Conservation (phyloP, 176 grass and related monocot species). For the barley (Hordeum vulgare) region DNA sequence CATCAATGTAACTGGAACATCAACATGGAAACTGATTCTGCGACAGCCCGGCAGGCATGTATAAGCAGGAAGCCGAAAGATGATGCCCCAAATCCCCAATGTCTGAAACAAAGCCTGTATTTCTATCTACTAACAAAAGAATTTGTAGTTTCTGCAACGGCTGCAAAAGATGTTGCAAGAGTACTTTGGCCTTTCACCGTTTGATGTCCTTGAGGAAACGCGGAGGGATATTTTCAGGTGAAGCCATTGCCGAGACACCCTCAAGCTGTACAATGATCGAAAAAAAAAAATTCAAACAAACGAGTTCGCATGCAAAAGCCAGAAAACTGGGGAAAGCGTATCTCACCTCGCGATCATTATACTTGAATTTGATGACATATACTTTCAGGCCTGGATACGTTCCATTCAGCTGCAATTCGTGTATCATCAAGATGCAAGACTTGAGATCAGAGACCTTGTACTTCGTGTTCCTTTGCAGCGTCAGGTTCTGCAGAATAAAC, state of each 20-base stretch:
- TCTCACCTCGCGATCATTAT: neutral
- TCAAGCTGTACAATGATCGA: conserved; percentile 21
- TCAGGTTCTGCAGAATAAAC: conserved; percentile 30
- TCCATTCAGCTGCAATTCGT: conserved; percentile 27
- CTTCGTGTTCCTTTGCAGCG: conserved; percentile 22
- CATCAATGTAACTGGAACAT: neutral
- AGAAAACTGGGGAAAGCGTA: neutral
- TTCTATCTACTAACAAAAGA: neutral
- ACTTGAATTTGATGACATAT: conserved; percentile 12
- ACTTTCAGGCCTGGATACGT: neutral
- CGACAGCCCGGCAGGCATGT: neutral
- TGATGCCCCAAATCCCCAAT: neutral
- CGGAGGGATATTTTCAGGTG: neutral
- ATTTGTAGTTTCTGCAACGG: neutral
- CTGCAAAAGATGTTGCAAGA: neutral
- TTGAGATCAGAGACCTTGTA: conserved; percentile 33
- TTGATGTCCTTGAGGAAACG: conserved; percentile 7
- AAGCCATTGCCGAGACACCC: conserved; percentile 3
- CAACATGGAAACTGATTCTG: neutral
- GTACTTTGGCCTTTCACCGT: neutral
- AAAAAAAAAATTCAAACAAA: neutral
- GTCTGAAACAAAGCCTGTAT: neutral
- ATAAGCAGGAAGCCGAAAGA: neutral
- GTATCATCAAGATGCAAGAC: conserved; percentile 28
- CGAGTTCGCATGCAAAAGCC: neutral